Evolutionary conservation across 108 stramenopile species (phyloP), one percentile per base, ranked within the genome.

Genomic region (Conticribra guillardii): DNA sequence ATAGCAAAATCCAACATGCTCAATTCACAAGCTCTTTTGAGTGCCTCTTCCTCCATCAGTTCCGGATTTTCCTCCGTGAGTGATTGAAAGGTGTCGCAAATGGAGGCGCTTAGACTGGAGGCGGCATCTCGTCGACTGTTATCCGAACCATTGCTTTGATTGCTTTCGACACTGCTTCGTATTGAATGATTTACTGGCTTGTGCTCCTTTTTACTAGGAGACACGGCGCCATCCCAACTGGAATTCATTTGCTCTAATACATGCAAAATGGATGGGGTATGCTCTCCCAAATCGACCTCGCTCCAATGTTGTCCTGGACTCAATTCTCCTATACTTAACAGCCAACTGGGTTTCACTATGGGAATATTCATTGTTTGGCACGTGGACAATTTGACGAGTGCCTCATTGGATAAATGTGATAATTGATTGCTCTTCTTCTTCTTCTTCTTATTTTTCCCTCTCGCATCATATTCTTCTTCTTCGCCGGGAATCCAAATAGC

Each of bases 1-100:
- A 87, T 51, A 0, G 86, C 83, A 56, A 76, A 77, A 69, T 87
- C 86, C 44, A 87, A 67, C 82, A 87, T 79, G 44, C 81, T 82
- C 44, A 87, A 67, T 52, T 87, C 86, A 69, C 82, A 80, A 17
- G 86, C 86, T 54, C 84, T 69, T 41, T 73, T 49, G 7, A 84
- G 57, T 28, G 70, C 66, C n/a, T 82, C 81, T 28, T 82, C 59
- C 56, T 87, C 86, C 54, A 82, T 18, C 48, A 57, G 33, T 33
- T 84, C 73, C 0, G 86, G 86, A 64, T 82, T 58, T 64, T 84
- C 78, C 24, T 65, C 33, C 24, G 56, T 30, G 19, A 87, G 65
- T 33, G 72, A 74, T 32, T 66, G 52, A 60, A 78, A 82, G 3
- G 85, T 86, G 28, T 67, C 46, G 29, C 54, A 48, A 41, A 85